phyloP scores from a whole-genome alignment of 768 basidiomycete species.

The Candolleomyces aberdarensis region DNA sequence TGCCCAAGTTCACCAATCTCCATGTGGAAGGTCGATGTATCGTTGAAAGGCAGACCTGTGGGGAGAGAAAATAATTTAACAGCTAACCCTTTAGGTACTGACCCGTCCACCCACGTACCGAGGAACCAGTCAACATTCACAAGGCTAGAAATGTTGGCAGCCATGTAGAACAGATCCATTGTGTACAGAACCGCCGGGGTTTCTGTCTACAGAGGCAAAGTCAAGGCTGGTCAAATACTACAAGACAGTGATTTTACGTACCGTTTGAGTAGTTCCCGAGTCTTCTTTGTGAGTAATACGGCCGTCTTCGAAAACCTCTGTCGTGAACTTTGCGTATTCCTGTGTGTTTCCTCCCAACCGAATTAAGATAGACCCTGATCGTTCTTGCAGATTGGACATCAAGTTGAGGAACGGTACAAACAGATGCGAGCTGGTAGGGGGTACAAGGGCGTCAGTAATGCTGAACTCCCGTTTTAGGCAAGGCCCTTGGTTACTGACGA shows the following conservation, averaged over 20 bases:
- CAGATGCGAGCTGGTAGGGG: conserved; percentile 15
- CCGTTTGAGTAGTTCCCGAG: conserved; percentile 33
- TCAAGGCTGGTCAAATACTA: not conserved
- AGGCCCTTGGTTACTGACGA: conserved; percentile 19
- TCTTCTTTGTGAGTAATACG: conserved; percentile 44
- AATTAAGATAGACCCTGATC: conserved; percentile 60
- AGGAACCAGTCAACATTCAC: conserved; percentile 68
- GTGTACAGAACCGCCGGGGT: conserved; percentile 71
- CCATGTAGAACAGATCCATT: conserved; percentile 60
- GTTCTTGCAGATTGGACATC: conserved; percentile 64
- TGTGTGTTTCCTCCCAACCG: conserved; percentile 82
- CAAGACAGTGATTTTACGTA: conserved; percentile 17
- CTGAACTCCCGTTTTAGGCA: too few relatives aligned
- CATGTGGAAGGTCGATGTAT: conserved; percentile 51
- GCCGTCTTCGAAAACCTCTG: conserved; percentile 36
- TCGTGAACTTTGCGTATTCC: conserved; percentile 53
- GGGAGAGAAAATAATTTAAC: not conserved
- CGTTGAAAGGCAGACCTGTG: conserved; percentile 60
- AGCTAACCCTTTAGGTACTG: not conserved
- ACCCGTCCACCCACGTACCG: conserved; percentile 12
- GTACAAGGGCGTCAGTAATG: too few relatives aligned
- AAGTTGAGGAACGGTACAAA: conserved; percentile 71
- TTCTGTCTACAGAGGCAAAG: conserved; percentile 41
- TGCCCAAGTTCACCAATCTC: conserved; percentile 60
- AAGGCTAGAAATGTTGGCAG: conserved; percentile 58